Evolutionary conservation across 352 stramenopile species (phyloP), one percentile per base, ranked within the genome.

Genomic region (Phytophthora pinifolia): DNA sequence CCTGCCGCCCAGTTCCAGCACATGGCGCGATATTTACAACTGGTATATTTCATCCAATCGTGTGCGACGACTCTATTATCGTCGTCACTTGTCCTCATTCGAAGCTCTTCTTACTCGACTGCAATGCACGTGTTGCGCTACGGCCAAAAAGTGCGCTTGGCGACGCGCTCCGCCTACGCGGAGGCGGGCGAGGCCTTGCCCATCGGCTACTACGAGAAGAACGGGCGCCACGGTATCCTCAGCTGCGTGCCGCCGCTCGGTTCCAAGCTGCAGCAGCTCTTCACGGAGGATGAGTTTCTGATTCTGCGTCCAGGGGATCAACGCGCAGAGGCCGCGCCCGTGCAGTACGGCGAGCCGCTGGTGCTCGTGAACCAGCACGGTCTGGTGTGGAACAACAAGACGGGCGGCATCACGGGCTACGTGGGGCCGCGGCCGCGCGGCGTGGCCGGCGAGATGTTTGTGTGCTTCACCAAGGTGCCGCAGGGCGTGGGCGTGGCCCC

Each of bases 321-420:
- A 45, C 78, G 66, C 43, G 48, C 55, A 9, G 29, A 38, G 0
- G 76, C 74, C 4, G 79, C 88, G 3, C 49, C 68, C 10, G 80
- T 94, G 32, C 68, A 86, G 54, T 94, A 89, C 44, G 79, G 82
- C 36, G 75, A 91, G 48, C 64, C 76, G 5, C 50, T 94, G 20
- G 84, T 92, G 54, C 78, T 94, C 30, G 78, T 94, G 54, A 92
- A 94, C 62, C 84, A 92, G 62, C 74, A 89, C 50, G 77, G 78
- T 15, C 73, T 89, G 70, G 84, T 92, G 30, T 94, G 82, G 84
- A 94, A 94, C 72, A 94, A 94, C 63, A 94, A 94, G 67, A 94
- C 84, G 7, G 82, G 84, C 42, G 84, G 84, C 29, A 92, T 94
- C 64, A 94, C 84, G 35, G 84, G 84, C 20, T 94, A 94, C 55